Percentiles rank a stretch among this genome's conserved stretches.
These are phyloP conservation scores for Dacryopinax primogenitus DNA, from an alignment of 768 basidiomycete genomes.

Conservation along the genomic window DNA sequence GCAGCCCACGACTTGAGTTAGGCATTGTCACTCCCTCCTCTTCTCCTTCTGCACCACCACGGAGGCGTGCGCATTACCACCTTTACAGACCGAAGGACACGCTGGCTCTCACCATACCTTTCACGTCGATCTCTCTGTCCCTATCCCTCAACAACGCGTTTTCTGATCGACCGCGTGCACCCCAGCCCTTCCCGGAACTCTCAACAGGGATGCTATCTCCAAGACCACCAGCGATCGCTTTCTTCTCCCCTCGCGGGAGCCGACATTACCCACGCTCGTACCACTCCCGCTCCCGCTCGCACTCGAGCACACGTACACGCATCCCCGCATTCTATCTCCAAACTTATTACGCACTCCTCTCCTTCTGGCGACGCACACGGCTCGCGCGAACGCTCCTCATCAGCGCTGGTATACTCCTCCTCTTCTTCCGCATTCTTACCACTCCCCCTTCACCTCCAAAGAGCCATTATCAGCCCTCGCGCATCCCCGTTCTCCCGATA, in stretches of 20 bases:
- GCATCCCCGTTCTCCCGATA: not conserved
- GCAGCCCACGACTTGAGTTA: not conserved
- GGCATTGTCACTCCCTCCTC: not conserved
- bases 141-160: not conserved
- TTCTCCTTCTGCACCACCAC: not conserved
- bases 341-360: not conserved
- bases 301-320: no score
- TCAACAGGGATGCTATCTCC: not conserved
- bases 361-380: not conserved
- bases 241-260: not conserved
- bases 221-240: not conserved
- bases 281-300: no score
- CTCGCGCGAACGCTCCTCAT: not conserved
- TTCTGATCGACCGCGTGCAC: not conserved
- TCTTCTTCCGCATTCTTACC: slow-evolving; percentile 6
- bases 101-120: not conserved
- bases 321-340: not conserved
- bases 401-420: not conserved
- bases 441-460: not conserved
- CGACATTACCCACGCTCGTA: not conserved
- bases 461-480: not conserved
- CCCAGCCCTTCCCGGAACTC: not conserved
- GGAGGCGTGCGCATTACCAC: not conserved
- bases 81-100: not conserved
- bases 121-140: not conserved